These are phyloP conservation scores for Yamadazyma olivae DNA, from an alignment of 805 yeast genomes.

Conservation along the genomic window DNA sequence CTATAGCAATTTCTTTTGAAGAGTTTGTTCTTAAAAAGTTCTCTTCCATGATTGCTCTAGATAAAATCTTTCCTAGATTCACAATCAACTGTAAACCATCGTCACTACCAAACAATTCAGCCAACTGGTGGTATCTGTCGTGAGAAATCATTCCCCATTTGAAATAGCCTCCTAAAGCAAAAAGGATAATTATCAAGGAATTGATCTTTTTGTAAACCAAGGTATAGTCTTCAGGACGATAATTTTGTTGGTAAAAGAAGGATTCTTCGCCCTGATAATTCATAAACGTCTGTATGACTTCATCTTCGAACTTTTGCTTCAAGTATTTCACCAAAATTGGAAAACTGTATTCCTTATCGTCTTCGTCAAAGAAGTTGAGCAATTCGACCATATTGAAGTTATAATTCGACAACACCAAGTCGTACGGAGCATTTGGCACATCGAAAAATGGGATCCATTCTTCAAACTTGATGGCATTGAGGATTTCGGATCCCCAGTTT, in stretches of 20 bases:
- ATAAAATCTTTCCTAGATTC: slow-evolving; percentile 44
- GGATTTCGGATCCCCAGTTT: slow-evolving; percentile 41
- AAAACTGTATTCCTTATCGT: slow-evolving; percentile 47
- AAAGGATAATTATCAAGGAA: slow-evolving; percentile 42
- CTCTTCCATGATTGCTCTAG: slow-evolving; percentile 58
- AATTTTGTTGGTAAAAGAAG: slow-evolving; percentile 34
- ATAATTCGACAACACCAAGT: slow-evolving; percentile 54
- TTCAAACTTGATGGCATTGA: slow-evolving; percentile 35
- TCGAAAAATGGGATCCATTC: slow-evolving; percentile 49
- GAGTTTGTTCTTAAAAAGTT: slow-evolving; percentile 44
- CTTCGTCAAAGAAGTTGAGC: slow-evolving; percentile 55
- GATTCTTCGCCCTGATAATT: slow-evolving; percentile 20
- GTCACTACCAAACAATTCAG: slow-evolving; percentile 38
- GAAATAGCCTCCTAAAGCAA: slow-evolving; percentile 53
- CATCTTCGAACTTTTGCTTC: slow-evolving; percentile 20
- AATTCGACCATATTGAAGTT: slow-evolving; percentile 52
- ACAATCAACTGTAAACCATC: slow-evolving; percentile 40
- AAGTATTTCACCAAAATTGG: slow-evolving; percentile 34
- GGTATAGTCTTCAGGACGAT: slow-evolving; percentile 26
- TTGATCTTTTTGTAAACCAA: slow-evolving; percentile 32
- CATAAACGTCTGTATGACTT: slow-evolving; percentile 29
- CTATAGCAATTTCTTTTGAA: slow-evolving; percentile 46
- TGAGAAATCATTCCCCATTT: slow-evolving; percentile 51
- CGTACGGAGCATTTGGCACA: slow-evolving; percentile 57
- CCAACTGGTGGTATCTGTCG: slow-evolving; percentile 39